Base-by-base conservation (phyloP, 306 rosid genomes). In the Benincasa hispida region DNA sequence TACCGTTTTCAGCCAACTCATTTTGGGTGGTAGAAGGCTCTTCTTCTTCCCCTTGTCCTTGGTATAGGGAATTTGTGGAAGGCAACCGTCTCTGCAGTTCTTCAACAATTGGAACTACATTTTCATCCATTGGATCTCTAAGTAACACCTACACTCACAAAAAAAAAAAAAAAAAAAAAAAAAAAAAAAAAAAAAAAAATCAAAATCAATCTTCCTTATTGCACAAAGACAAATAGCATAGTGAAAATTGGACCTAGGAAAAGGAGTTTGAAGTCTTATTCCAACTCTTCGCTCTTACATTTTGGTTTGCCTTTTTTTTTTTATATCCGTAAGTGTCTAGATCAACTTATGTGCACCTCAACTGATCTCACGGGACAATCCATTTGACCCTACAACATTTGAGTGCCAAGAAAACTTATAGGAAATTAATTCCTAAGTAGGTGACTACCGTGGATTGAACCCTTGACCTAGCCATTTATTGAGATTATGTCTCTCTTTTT, bases 81-180 rank as follows among this genome's bases (percentile, higher is more conserved):
- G 96, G 95, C 89, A 94, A 81, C 79, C 95, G 78, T 82, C 97
- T 89, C 80, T 87, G 92, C 81, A 94, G 88, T 76, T 94, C 97
- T 82, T 86, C 93, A 70, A 94, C 91, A 81, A 94, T 92, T 39
- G 98, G 98, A 65, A 90, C 80, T 32, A 94, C 94, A 69, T 89
- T 80, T 75, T 89, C 98, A 80, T 89, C 97, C 6, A 81, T 51
- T 9, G 97, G 97, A 82, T 94, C 96, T 79, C 97, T 83, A 72
- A 94, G 89, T 82, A 94, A 63, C 19, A 94, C 96, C 98, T 91
- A 27, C 1, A 7, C 45, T 6, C 41, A 1, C 2, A 15, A 45
- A 10, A 5, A 4, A n/a, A 61, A 1, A 61, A 30, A 2, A 14
- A 13, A 7, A 35, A 13, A 37, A 18, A 10, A 19, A n/a, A n/a